Evolutionary conservation across 345 rosid species (phyloP).

Genomic region (Clarkia xantiana): DNA sequence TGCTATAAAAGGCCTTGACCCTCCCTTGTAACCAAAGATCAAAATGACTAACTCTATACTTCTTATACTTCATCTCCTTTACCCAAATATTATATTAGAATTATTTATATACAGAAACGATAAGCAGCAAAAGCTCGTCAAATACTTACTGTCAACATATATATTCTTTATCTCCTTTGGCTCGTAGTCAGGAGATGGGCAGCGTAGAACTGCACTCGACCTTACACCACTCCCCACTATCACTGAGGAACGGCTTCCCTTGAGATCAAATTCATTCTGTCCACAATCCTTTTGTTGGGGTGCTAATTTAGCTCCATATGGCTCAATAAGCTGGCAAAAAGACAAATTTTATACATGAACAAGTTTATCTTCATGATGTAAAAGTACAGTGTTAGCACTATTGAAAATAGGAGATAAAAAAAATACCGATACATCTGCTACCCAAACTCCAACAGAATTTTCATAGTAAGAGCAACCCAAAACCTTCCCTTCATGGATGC

Average conservation of each 20-base stretch:
- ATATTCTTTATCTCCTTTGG: conserved; percentile 81
- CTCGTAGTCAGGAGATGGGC: conserved; percentile 58
- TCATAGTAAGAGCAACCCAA: conserved; percentile 72
- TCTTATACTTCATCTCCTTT: no score
- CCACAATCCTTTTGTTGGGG: conserved; percentile 26
- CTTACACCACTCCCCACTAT: conserved; percentile 29
- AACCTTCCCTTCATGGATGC: conserved; percentile 76
- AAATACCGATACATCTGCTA: conserved; percentile 60
- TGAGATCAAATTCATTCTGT: conserved; percentile 33
- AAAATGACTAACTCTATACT: no score
- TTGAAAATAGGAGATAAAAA: neutral
- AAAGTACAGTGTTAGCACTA: neutral
- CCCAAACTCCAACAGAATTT: conserved; percentile 89
- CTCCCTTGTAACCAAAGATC: no score
- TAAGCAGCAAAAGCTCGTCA: neutral
- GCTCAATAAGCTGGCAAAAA: conserved; percentile 58
- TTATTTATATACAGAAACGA: neutral
- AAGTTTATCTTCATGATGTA: conserved; percentile 2
- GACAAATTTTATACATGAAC: conserved; percentile 4
- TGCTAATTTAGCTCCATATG: conserved; percentile 39
- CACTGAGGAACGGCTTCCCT: conserved; percentile 28
- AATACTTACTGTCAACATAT: conserved; percentile 73
- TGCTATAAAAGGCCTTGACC: no score
- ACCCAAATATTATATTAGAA: neutral
- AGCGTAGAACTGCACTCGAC: conserved; percentile 19